Conservation (phyloP, 2,329 filamentous ascomycete species). For the Penicillium expansum region DNA sequence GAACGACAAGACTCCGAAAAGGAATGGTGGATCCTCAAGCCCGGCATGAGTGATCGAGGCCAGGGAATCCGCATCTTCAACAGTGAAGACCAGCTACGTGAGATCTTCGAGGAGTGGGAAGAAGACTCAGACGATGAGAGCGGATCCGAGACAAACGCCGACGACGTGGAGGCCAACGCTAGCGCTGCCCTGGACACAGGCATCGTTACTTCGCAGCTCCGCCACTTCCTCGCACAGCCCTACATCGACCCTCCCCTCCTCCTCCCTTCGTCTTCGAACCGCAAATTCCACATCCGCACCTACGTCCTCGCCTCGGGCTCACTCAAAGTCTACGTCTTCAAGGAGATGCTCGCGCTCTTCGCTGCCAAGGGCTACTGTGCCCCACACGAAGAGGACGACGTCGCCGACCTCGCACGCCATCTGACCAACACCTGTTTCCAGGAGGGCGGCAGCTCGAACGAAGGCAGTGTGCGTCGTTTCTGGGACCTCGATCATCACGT, state of each 20-base stretch:
- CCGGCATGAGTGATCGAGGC: slow-evolving; percentile 93
- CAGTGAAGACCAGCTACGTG: slow-evolving; percentile 76
- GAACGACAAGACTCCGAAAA: slow-evolving; percentile 59
- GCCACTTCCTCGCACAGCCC: slow-evolving; percentile 92
- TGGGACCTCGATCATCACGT: slow-evolving; percentile 60
- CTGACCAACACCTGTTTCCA: slow-evolving; percentile 97
- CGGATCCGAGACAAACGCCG: slow-evolving; percentile 44
- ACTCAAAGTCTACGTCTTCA: slow-evolving; percentile 81
- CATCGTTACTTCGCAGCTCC: slow-evolving; percentile 83
- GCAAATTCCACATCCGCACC: slow-evolving; percentile 92
- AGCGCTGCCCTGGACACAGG: slow-evolving; percentile 44
- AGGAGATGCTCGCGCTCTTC: slow-evolving; percentile 89
- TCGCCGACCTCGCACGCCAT: slow-evolving; percentile 66
- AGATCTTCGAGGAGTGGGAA: slow-evolving; percentile 92
- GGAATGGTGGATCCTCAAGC: slow-evolving; percentile 98
- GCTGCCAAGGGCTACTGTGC: slow-evolving; percentile 69
- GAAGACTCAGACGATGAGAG: slow-evolving; percentile 55
- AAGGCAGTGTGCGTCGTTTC: slow-evolving; percentile 70
- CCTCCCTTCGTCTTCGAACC: slow-evolving; percentile 58
- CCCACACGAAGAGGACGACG: slow-evolving; percentile 51
- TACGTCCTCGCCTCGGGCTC: slow-evolving; percentile 82
- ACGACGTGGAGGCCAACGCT: slow-evolving; percentile 17
- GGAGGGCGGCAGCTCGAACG: slow-evolving; percentile 51
- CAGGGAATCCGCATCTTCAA: slow-evolving; percentile 90
- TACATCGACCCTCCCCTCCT: slow-evolving; percentile 90